phyloP scores from a whole-genome alignment of 2,329 filamentous ascomycete species.

The Pseudomassariella vexata region DNA sequence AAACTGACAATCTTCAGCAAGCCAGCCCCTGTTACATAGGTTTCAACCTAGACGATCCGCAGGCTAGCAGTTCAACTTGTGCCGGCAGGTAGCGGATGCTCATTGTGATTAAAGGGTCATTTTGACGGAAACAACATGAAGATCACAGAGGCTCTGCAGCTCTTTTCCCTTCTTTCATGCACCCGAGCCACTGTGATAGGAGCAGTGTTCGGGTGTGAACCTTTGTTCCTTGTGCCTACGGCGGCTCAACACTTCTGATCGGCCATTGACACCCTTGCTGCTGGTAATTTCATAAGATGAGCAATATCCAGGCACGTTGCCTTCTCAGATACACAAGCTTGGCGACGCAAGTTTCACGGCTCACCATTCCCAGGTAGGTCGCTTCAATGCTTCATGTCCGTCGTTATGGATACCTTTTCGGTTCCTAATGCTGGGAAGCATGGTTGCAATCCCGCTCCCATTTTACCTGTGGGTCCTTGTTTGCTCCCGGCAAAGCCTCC shows the following conservation, averaged over 20 bases:
- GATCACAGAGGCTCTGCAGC: too few relatives aligned
- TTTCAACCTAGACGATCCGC: too few relatives aligned
- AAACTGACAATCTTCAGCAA: too few relatives aligned
- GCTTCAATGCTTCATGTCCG: slow-evolving; percentile 5
- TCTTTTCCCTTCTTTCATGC: too few relatives aligned
- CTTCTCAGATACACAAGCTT: slow-evolving; percentile 6
- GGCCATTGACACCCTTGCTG: slow-evolving; percentile 6
- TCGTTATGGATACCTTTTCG: slow-evolving; percentile 7
- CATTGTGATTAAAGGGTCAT: too few relatives aligned
- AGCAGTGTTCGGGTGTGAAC: too few relatives aligned
- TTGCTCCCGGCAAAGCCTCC: too few relatives aligned
- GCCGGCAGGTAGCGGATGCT: too few relatives aligned
- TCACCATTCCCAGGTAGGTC: slow-evolving; percentile 1
- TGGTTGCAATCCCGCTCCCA: background rate
- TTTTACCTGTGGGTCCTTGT: background rate
- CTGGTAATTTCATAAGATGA: slow-evolving; percentile 8
- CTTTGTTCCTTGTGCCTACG: slow-evolving; percentile 2
- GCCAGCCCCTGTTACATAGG: too few relatives aligned
- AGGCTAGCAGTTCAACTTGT: too few relatives aligned
- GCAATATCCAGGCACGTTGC: slow-evolving; percentile 8
- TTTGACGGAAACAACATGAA: too few relatives aligned
- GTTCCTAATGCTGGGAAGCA: background rate
- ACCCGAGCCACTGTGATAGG: too few relatives aligned
- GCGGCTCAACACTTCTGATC: slow-evolving; percentile 1
- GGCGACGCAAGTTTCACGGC: slow-evolving; percentile 5